Conservation (phyloP, 2,329 filamentous ascomycete species). For the Fusarium sp. region DNA sequence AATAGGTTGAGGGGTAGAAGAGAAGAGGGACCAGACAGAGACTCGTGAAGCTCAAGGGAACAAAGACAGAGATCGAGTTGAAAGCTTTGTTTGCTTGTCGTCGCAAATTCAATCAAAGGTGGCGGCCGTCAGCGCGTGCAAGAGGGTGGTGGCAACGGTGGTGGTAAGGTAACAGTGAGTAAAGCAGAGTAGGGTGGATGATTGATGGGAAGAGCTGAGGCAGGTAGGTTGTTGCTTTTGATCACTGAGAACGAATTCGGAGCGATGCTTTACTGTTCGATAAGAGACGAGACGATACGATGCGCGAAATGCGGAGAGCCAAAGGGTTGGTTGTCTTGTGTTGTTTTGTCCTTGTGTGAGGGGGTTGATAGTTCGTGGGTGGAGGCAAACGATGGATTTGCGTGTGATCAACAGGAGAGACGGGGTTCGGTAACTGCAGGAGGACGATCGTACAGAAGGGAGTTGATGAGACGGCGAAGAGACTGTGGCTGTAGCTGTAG, state of each 20-base stretch:
- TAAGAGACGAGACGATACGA: neutral
- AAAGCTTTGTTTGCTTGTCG: slow-evolving; percentile 22
- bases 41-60: slow-evolving; percentile 8
- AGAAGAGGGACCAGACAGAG: slow-evolving; percentile 8
- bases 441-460: slow-evolving; percentile 19
- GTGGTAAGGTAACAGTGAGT: slow-evolving; percentile 9
- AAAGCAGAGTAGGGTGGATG: slow-evolving; percentile 1
- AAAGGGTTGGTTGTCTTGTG: slow-evolving; percentile 7
- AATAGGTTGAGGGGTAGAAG: neutral
- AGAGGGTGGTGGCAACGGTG: slow-evolving; percentile 19
- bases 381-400: slow-evolving; percentile 34
- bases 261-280: slow-evolving; percentile 10
- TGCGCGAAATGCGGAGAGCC: slow-evolving; percentile 33
- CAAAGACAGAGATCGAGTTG: slow-evolving; percentile 12
- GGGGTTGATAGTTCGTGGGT: slow-evolving; percentile 40
- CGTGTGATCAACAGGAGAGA: slow-evolving; percentile 42
- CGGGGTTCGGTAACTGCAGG: slow-evolving; percentile 31
- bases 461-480: slow-evolving; percentile 10
- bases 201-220: slow-evolving; percentile 11
- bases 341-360: slow-evolving; percentile 32
- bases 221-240: slow-evolving; percentile 13
- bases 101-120: slow-evolving; percentile 22
- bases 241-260: slow-evolving; percentile 16
- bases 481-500: slow-evolving; percentile 10
- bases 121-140: slow-evolving; percentile 38